Evolutionary conservation across 345 rosid species (phyloP), one percentile per base, ranked within the genome.

Genomic region (Kernera saxatilis): DNA sequence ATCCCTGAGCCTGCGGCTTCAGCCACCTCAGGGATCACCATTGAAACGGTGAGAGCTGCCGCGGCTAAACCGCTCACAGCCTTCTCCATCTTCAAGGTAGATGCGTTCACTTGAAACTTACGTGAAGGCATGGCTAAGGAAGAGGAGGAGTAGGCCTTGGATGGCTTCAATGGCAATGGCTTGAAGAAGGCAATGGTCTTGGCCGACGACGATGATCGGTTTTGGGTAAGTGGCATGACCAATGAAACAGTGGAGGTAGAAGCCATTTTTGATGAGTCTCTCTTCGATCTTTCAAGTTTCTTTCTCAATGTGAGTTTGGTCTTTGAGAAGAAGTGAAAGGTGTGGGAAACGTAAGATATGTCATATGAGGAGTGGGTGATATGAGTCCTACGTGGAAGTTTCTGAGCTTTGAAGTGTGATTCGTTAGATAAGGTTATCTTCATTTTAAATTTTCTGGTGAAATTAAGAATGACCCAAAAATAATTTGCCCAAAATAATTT

Each of bases 11-110:
- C 90, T 0, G 93, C 92, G 0, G 96, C 98, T 71, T 85, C 88
- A 9, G 94, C 98, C 19, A 84, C 87, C 40, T 87, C 85, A 1
- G 93, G 96, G 57, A 89, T 76, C 56, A 83, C 78, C 96, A 89
- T 89, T 8, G 96, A 84, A 49, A 87, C 86, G n/a, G 90, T 80
- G 56, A 87, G 74, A 15, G 88, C 90, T 3, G 85, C 91, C 1
- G 98, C 96, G 3, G 92, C 85, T 69, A 87, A 60, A 21, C 93
- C 90, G 13, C 84, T 77, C 52, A 89, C 74, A 1, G 83, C 87
- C 76, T 86, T 92, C 68, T 92, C 96, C 25, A 61, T 62, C 85
- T 84, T 87, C 49, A 87, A 13, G 27, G 72, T 82, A 52, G 83
- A 80, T 14, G 92, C 90, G 64, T 71, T 81, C 66, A 84, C 86